Percentiles rank a stretch among this genome's conserved stretches.
Evolutionary conservation across 768 basidiomycete genomes (phyloP).

Genomic region (Melanogaster broomeanus): DNA sequence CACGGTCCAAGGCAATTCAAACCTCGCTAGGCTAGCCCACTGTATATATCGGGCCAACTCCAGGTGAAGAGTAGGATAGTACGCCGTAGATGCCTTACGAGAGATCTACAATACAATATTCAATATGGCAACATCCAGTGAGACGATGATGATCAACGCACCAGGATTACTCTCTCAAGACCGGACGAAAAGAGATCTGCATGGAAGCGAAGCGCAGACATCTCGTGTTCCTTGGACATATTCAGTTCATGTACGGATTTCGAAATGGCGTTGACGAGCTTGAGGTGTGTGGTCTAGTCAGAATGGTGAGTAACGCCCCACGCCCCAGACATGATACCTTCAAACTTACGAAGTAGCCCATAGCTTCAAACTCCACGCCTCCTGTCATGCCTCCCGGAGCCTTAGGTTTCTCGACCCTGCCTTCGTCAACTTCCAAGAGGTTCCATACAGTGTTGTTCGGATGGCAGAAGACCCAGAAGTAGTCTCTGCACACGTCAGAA

Average conservation of each 20-base stretch:
- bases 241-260: conserved; percentile 64
- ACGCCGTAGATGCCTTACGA: conserved; percentile 91
- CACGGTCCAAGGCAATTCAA: conserved; percentile 80
- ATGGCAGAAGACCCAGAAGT: conserved; percentile 98
- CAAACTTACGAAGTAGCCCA: conserved; percentile 86
- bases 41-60: conserved; percentile 89
- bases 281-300: conserved; percentile 81
- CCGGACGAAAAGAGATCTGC: conserved; percentile 88
- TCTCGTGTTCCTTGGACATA: conserved; percentile 65
- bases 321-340: neutral
- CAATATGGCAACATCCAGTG: neutral
- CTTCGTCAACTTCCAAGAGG: conserved; percentile 79
- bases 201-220: conserved; percentile 84
- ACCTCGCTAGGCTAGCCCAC: conserved; percentile 62
- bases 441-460: conserved; percentile 92
- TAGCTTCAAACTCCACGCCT: conserved; percentile 97
- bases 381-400: conserved; percentile 99
- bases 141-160: conserved; percentile 37
- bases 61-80: conserved; percentile 93
- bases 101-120: conserved; percentile 60
- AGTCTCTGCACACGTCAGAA: conserved; percentile 88
- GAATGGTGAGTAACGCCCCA: conserved; percentile 8
- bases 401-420: conserved; percentile 81
- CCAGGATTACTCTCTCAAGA: conserved; percentile 86
- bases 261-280: conserved; percentile 80